Conservation (phyloP, 2,329 filamentous ascomycete species). For the Dactylonectria estremocensis region DNA sequence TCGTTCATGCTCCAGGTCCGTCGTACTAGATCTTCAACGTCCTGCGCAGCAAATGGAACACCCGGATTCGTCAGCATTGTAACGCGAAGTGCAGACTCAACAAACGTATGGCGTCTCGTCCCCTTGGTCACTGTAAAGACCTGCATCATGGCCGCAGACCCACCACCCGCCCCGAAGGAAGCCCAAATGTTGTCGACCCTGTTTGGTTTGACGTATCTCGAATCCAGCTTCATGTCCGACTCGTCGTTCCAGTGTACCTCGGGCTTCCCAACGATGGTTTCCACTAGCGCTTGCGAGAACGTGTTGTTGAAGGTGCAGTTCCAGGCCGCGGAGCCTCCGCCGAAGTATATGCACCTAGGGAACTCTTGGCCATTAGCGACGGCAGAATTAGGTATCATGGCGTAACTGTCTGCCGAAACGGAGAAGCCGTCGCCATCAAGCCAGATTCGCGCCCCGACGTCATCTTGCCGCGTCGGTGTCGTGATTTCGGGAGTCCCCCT, state of each 20-base stretch:
- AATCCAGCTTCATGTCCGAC: conserved; percentile 8
- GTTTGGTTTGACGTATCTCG: conserved; percentile 32
- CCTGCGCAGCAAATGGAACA: background rate
- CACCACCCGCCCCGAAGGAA: conserved; percentile 30
- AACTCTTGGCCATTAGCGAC: background rate
- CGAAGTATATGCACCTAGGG: background rate
- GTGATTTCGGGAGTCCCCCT: conserved; percentile 13
- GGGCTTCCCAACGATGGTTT: conserved; percentile 8
- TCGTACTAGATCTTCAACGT: conserved; percentile 26
- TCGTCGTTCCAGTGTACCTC: conserved; percentile 37
- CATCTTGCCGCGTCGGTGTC: background rate
- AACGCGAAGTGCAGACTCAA: conserved; percentile 13
- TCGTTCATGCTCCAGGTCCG: conserved; percentile 31
- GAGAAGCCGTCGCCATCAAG: conserved; percentile 32
- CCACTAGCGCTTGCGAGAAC: background rate
- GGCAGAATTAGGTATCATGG: background rate
- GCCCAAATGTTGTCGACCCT: conserved; percentile 38
- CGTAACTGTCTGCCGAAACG: conserved; percentile 23
- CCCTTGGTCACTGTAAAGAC: conserved; percentile 37
- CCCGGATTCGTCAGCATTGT: conserved; percentile 32
- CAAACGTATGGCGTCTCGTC: conserved; percentile 28
- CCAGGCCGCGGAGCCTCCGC: conserved; percentile 15
- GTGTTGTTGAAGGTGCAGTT: conserved; percentile 36
- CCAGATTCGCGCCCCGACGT: conserved; percentile 34
- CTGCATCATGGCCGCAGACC: conserved; percentile 34